phyloP scores from a whole-genome alignment of 495 filamentous ascomycete species.

The Penicillium subrubescens region DNA sequence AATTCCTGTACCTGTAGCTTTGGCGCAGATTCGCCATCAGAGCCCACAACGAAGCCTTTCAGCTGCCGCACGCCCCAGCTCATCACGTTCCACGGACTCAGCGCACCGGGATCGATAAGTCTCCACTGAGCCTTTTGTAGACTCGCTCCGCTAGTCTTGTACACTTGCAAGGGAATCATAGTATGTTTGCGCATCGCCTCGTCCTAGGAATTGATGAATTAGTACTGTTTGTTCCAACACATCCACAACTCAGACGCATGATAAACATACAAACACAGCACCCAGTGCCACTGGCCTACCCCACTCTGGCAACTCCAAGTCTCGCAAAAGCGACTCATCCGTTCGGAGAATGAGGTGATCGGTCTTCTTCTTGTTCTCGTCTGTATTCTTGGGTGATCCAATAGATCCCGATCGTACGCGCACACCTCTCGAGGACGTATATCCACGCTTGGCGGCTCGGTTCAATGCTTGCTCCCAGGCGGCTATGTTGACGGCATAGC shows the following conservation, averaged over 20 bases:
- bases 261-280: constrained; percentile 63
- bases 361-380: constrained; percentile 27
- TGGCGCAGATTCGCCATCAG: constrained; percentile 33
- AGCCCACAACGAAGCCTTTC: constrained; percentile 59
- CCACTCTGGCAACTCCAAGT: constrained; percentile 75
- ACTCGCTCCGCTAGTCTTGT: constrained; percentile 63
- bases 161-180: constrained; percentile 63
- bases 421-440: constrained; percentile 51
- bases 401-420: constrained; percentile 27
- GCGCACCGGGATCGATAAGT: constrained; percentile 50
- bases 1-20: constrained; percentile 44
- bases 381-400: constrained; percentile 5
- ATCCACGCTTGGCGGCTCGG: constrained; percentile 65
- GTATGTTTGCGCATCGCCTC: constrained; percentile 70
- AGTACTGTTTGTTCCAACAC: neutral
- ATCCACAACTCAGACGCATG: neutral
- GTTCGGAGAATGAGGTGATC: constrained; percentile 63
- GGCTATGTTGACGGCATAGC: constrained; percentile 79
- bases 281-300: constrained; percentile 83
- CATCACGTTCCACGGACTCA: constrained; percentile 63
- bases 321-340: constrained; percentile 67
- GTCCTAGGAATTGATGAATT: constrained; percentile 34
- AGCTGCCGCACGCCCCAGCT: constrained; percentile 75
- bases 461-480: constrained; percentile 81
- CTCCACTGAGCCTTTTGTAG: constrained; percentile 54